Conservation (phyloP, 345 rosid species). For the Crucihimalaya himalaica region DNA sequence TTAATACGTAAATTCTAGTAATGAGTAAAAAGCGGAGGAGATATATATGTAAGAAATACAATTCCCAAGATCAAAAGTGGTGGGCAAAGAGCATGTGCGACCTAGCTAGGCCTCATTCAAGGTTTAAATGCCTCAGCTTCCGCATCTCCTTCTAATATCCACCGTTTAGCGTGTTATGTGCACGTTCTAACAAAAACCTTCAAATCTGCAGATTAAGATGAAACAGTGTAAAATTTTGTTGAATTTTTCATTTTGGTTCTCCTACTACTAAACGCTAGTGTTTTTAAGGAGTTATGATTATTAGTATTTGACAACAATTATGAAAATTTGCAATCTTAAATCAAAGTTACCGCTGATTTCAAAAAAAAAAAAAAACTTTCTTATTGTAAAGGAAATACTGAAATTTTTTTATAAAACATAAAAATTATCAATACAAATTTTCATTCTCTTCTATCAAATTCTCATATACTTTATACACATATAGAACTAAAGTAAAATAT, state of each 20-base stretch:
- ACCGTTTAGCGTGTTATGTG: slow-evolving; percentile 4
- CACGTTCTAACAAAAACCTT: slow-evolving; percentile 11
- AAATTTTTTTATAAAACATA: too few relatives aligned
- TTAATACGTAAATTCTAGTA: background rate
- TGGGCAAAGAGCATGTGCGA: slow-evolving; percentile 20
- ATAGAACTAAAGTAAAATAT: too few relatives aligned
- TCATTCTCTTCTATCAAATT: too few relatives aligned
- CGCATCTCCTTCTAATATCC: background rate
- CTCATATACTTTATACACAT: too few relatives aligned
- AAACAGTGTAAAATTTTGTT: background rate
- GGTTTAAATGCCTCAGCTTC: background rate
- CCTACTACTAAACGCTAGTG: too few relatives aligned
- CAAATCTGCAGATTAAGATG: background rate
- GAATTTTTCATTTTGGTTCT: background rate
- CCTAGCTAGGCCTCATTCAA: background rate
- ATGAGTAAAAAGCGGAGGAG: background rate
- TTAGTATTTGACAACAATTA: too few relatives aligned
- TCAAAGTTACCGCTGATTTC: too few relatives aligned
- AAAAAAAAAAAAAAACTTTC: too few relatives aligned
- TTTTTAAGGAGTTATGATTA: too few relatives aligned
- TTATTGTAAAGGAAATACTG: too few relatives aligned
- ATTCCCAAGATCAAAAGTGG: slow-evolving; percentile 4
- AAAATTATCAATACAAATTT: too few relatives aligned
- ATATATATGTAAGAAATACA: background rate
- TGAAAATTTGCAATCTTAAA: too few relatives aligned